phyloP scores from a whole-genome alignment of 2,329 filamentous ascomycete species.

The Xylaria sp. region DNA sequence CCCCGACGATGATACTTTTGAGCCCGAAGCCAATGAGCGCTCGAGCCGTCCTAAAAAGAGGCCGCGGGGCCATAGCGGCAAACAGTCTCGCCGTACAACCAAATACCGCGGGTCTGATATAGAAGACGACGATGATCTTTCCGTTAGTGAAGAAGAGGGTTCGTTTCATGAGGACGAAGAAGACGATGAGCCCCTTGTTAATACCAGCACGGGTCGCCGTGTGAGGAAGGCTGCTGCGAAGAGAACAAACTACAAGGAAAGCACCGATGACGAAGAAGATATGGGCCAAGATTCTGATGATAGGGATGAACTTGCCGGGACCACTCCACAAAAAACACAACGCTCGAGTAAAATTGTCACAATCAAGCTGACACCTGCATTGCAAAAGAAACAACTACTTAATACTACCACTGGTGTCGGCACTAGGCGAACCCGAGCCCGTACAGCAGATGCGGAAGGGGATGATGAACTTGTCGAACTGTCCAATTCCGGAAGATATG shows the following conservation, averaged over 20 bases:
- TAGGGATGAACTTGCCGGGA: constrained; percentile 55
- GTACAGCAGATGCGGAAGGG: constrained; percentile 64
- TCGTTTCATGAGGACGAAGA: constrained; percentile 55
- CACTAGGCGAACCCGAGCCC: constrained; percentile 64
- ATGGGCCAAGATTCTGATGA: constrained; percentile 45
- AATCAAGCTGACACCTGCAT: constrained; percentile 52
- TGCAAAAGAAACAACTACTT: constrained; percentile 42
- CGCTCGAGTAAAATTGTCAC: constrained; percentile 57
- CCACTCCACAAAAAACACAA: constrained; percentile 46
- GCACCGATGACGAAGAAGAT: constrained; percentile 55
- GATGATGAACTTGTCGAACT: constrained; percentile 68
- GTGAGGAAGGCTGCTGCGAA: constrained; percentile 59
- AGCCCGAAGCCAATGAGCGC: constrained; percentile 59
- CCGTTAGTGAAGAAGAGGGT: constrained; percentile 63
- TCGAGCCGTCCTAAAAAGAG: constrained; percentile 52
- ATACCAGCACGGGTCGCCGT: constrained; percentile 57
- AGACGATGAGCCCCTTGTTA: constrained; percentile 52
- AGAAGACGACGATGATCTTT: constrained; percentile 63
- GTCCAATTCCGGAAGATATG: constrained; percentile 70
- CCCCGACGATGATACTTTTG: constrained; percentile 73
- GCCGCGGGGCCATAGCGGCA: constrained; percentile 52
- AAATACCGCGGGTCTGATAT: constrained; percentile 71
- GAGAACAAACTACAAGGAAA: constrained; percentile 60
- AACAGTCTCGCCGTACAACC: constrained; percentile 43
- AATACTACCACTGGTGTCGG: constrained; percentile 37